These are phyloP conservation scores for Hirschfeldia incana DNA, from an alignment of 345 rosid genomes.

Conservation along the genomic window DNA sequence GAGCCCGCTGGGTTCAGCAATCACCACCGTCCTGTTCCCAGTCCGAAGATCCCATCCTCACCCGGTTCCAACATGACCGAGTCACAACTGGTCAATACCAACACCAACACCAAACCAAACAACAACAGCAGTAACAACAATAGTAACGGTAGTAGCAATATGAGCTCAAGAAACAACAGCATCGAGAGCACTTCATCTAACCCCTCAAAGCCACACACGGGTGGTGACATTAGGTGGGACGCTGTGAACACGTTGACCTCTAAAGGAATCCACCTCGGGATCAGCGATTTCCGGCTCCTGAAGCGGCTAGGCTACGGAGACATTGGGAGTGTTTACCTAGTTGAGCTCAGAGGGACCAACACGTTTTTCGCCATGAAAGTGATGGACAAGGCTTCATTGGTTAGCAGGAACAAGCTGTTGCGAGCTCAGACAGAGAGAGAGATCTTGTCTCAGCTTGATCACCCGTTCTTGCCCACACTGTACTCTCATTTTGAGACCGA, in stretches of 20 bases:
- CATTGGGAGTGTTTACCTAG: conserved; percentile 76
- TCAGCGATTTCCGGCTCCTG: conserved; percentile 73
- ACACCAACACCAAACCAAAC: conserved; percentile 15
- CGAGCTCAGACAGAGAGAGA: conserved; percentile 71
- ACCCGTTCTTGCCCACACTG: conserved; percentile 66
- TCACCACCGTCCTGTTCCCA: conserved; percentile 33
- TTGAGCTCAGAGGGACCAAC: conserved; percentile 68
- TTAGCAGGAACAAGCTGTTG: conserved; percentile 78
- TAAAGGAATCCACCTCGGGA: conserved; percentile 57
- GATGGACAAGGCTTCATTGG: conserved; percentile 81
- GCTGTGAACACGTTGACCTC: conserved; percentile 55
- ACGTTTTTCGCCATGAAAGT: conserved; percentile 78
- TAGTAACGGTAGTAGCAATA: conserved; percentile 29
- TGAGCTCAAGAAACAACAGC: conserved; percentile 58
- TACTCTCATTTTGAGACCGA: conserved; percentile 73
- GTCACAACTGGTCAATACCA: conserved; percentile 20
- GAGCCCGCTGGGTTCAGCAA: conserved; percentile 26
- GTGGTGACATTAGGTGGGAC: conserved; percentile 87
- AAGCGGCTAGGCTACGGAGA: conserved; percentile 91
- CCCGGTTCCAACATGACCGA: conserved; percentile 34
- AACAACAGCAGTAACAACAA: conserved; percentile 18
- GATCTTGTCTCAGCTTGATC: conserved; percentile 67
- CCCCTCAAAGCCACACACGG: conserved; percentile 81
- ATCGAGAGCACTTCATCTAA: conserved; percentile 59
- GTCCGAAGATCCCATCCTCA: background rate